Base-by-base conservation (phyloP, 1,139 yeast genomes). In the Taphrina pruni region DNA sequence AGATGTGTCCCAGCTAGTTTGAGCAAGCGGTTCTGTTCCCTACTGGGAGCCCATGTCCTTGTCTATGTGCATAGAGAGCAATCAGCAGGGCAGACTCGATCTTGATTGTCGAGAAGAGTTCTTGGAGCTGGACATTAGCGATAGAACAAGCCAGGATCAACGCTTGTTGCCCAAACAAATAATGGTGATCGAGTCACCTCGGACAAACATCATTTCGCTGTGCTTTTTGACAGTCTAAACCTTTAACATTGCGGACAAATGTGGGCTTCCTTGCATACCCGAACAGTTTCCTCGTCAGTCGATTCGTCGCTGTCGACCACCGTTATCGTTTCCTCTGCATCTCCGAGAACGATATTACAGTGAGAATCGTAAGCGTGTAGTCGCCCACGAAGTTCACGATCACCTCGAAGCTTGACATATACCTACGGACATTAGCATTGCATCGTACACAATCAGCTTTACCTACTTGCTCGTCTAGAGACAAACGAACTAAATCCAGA, bases 381-480 rank as follows among this genome's bases (percentile, higher is more conserved):
- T 74, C 87, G 87, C 6, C 99, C 99, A 60, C 87, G 86, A 80
- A 94, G 85, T 77, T 93, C 97, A 74, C 99, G 85, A 72, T 96
- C 96, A n/a, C 97, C 98, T 78, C 99, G 87, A 72, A 95, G 85
- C 78, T 95, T 95, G 70, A 95, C 96, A 76, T 87, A 85, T 35
- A 95, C 93, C 69, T 83, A 81, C 26, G 3, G 6, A 1, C n/a
- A 21, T 8, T 35, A 21, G 36, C 20, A 21, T 21, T 26, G 35
- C n/a, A 9, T 46, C 20, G n/a, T 11, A 8, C 14, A 46, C 7
- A 14, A 1, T 11, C 2, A 8, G 1, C n/a, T 2, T 50, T 45
- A 5, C 61, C 11, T 46, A 64, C 67, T 39, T 64, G 67, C 79
- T 94, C 99, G 76, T 95, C 98, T 64, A 95, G 81, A 72, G 93